phyloP scores from a whole-genome alignment of 352 stramenopile species.

The Phytopythium litorale region DNA sequence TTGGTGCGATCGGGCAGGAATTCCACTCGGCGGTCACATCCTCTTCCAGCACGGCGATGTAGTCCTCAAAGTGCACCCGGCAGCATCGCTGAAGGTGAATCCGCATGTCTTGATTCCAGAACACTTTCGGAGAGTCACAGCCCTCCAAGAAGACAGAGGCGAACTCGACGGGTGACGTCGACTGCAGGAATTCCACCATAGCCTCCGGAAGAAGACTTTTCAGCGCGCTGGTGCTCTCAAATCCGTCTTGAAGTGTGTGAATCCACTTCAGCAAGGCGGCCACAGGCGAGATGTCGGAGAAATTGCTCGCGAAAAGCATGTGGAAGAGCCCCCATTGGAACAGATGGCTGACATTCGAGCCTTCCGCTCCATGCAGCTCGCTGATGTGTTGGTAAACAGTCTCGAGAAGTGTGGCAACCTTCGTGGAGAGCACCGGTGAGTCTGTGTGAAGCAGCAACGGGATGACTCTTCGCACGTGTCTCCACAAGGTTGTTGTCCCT shows the following conservation, averaged over 20 bases:
- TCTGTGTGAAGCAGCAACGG: constrained; percentile 48
- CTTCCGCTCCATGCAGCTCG: constrained; percentile 25
- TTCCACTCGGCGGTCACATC: constrained; percentile 87
- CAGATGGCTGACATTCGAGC: constrained; percentile 34
- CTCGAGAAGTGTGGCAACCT: constrained; percentile 54
- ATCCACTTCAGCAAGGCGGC: constrained; percentile 64
- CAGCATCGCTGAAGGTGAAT: constrained; percentile 87
- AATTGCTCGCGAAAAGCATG: constrained; percentile 56
- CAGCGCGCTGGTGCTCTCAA: constrained; percentile 65
- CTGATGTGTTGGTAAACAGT: constrained; percentile 48
- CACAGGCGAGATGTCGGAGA: constrained; percentile 50
- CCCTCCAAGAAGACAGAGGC: constrained; percentile 85
- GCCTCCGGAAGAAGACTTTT: constrained; percentile 85
- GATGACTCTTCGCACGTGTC: constrained; percentile 39
- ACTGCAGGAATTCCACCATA: constrained; percentile 88
- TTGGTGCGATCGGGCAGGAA: constrained; percentile 90
- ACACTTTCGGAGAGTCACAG: constrained; percentile 87
- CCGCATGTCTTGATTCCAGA: constrained; percentile 94
- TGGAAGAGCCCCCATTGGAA: constrained; percentile 74
- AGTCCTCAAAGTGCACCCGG: constrained; percentile 90
- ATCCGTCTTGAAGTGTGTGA: constrained; percentile 49
- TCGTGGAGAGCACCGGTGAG: constrained; percentile 47
- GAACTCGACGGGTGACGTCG: constrained; percentile 80
- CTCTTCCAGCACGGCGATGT: constrained; percentile 84
- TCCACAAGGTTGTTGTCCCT: constrained; percentile 48